Conservation (phyloP, 768 basidiomycete species). For the Russula earlei region DNA sequence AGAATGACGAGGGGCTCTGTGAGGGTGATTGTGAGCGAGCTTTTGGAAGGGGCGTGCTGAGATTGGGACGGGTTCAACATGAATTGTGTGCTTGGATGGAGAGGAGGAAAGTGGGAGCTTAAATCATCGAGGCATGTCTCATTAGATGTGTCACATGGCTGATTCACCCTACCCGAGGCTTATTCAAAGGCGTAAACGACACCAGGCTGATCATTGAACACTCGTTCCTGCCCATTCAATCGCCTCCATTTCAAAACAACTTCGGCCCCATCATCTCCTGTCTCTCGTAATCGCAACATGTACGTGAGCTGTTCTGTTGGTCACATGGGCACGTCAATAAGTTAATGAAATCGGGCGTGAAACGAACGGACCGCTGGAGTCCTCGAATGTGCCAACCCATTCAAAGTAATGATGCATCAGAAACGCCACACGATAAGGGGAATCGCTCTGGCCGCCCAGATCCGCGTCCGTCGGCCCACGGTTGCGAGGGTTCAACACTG, state of each 20-base stretch:
- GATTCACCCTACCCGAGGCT: too few species aligned
- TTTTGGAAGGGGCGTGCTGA: slow-evolving; percentile 29
- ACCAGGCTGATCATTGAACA: slow-evolving; percentile 1
- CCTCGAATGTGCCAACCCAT: slow-evolving; percentile 16
- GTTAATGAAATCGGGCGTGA: not conserved
- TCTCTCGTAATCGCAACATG: not conserved
- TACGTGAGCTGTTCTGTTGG: not conserved
- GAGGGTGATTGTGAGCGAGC: slow-evolving; percentile 35
- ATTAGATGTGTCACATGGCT: too few species aligned
- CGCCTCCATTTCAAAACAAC: slow-evolving; percentile 7
- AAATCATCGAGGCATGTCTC: too few species aligned
- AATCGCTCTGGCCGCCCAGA: not conserved
- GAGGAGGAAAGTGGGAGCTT: too few species aligned
- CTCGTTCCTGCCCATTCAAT: not conserved
- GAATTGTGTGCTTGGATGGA: not conserved
- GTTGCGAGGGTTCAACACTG: slow-evolving; percentile 1
- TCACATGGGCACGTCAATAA: not conserved
- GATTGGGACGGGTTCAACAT: not conserved
- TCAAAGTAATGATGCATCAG: slow-evolving; percentile 16
- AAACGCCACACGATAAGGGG: slow-evolving; percentile 6
- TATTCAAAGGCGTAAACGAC: not conserved
- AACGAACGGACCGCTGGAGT: not conserved
- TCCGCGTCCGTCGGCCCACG: not conserved
- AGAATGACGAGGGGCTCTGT: slow-evolving; percentile 51
- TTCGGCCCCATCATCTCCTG: not conserved